phyloP scores from a whole-genome alignment of 1,284 basidiomycete species.

The Paramarasmius palmivorus region DNA sequence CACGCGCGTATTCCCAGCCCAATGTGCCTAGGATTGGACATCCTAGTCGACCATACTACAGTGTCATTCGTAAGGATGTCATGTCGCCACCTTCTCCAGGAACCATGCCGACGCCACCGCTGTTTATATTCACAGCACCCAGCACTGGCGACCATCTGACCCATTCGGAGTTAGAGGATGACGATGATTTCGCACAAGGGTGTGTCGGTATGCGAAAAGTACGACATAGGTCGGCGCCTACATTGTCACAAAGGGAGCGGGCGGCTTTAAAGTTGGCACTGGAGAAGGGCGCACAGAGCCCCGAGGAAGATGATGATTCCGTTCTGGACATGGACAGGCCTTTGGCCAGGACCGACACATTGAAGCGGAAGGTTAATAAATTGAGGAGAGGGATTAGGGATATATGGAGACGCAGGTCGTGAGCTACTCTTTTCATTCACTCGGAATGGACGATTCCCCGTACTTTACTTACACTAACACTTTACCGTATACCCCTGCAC shows the following conservation, averaged over 20 bases:
- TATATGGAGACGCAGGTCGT: constrained; percentile 2
- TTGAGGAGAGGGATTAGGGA: not conserved
- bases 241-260: not conserved
- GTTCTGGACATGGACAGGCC: not conserved
- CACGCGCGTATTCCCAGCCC: constrained; percentile 2
- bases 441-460: not conserved
- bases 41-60: constrained; percentile 4
- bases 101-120: not conserved
- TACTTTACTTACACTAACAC: not conserved
- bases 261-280: not conserved
- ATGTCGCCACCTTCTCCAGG: not conserved
- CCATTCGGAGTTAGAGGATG: not conserved
- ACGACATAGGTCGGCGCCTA: constrained; percentile 1
- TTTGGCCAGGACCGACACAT: not conserved
- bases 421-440: not conserved
- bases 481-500: not conserved
- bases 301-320: not conserved
- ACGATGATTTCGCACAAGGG: not conserved
- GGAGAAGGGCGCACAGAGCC: not conserved
- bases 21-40: not conserved
- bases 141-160: not conserved
- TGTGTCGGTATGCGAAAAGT: not conserved
- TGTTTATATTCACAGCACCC: not conserved
- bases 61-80: not conserved
- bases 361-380: not conserved